phyloP scores from a whole-genome alignment of 192 early-diverging fungal species.

The Backusella westeae region DNA sequence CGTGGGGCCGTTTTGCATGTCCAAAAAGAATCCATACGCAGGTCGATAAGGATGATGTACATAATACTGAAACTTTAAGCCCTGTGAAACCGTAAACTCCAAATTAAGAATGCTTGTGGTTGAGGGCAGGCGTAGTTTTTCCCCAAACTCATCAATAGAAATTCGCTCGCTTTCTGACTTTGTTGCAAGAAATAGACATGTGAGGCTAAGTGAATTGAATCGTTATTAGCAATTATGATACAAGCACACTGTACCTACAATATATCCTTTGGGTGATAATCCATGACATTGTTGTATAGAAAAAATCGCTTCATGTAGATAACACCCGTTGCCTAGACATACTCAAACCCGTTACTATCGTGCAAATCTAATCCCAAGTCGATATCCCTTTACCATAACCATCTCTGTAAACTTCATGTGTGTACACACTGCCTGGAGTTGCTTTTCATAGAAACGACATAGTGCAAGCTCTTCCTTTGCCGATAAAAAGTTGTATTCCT shows the following conservation, averaged over 20 bases:
- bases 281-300: conserved; percentile 75
- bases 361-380: background rate
- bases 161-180: conserved; percentile 74
- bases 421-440: conserved; percentile 41
- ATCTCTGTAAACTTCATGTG: conserved; percentile 45
- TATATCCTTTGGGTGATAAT: conserved; percentile 77
- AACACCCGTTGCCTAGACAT: conserved; percentile 68
- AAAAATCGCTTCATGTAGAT: conserved; percentile 84
- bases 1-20: conserved; percentile 57
- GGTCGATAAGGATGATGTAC: conserved; percentile 73
- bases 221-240: background rate
- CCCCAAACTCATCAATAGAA: conserved; percentile 70
- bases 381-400: conserved; percentile 32
- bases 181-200: conserved; percentile 74
- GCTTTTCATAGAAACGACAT: conserved; percentile 54
- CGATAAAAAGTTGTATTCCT: conserved; percentile 43
- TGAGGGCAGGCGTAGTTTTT: conserved; percentile 45
- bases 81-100: conserved; percentile 70
- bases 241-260: conserved; percentile 37
- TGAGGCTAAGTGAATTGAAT: conserved; percentile 38
- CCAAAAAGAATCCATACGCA: conserved; percentile 69
- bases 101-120: conserved; percentile 54
- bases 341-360: background rate
- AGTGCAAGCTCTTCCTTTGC: conserved; percentile 53
- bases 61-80: conserved; percentile 71